Evolutionary conservation across 208 protist genomes (phyloP), one percentile per base, ranked within the genome.

Genomic region (Leishmania gerbilli): DNA sequence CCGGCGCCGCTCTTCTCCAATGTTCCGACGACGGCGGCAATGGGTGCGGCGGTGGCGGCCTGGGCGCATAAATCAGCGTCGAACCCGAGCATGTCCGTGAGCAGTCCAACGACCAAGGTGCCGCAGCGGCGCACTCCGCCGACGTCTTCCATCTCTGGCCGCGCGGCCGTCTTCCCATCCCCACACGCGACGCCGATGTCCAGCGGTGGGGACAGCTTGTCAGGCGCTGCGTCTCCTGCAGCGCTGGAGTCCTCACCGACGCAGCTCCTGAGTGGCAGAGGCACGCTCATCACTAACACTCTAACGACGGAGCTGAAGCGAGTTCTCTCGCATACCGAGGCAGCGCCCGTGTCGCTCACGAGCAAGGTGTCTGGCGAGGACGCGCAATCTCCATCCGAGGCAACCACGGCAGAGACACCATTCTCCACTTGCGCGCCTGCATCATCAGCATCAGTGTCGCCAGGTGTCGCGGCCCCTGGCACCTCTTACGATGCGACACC

Each of bases 301-400:
- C 82, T 71, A 0, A 81, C 77, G 24, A 82, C 82, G 19, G 77
- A 84, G 76, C 56, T 69, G 31, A 79, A 78, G 74, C 77, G 77
- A 2, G 71, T 56, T 0, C 45, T 81, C 72, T n/a, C 49, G 27
- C 2, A 60, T n/a, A 47, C 24, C 17, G 53, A 34, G 53, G 72
- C 27, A 75, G 47, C 47, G 15, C 17, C 31, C 31, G 65, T 37
- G n/a, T 19, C 71, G n/a, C 31, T 56, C 40, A 58, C 71, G 11
- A 37, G 45, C 11, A 17, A 56, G 27, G 11, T 75, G 45, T 4
- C 42, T 53, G 6, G 34, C 64, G 64, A 69, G 21, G 45, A 55
- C 45, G 11, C 47, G 24, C 69, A 21, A 9, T 0, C 45, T 8
- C 45, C 11, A 11, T 34, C 37, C 24, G 45, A 55, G 27, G 9